phyloP scores from a whole-genome alignment of 805 yeast species.

The Barnettozyma sucrosica region DNA sequence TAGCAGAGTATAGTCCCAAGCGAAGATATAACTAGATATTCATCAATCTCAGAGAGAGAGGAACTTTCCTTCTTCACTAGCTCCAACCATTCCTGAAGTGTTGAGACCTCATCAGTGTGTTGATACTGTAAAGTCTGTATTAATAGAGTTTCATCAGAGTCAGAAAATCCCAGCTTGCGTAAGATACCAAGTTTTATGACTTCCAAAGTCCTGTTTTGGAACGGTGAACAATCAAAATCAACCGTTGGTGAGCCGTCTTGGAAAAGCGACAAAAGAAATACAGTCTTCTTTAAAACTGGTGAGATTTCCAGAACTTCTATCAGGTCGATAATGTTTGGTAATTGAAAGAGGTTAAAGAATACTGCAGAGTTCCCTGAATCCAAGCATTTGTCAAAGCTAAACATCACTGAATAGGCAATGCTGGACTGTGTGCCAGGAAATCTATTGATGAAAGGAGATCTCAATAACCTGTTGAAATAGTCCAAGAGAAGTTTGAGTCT shows the following conservation, averaged over 20 bases:
- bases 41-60: slow-evolving; percentile 5
- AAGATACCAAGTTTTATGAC: slow-evolving; percentile 12
- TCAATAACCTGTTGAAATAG: slow-evolving; percentile 9
- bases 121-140: slow-evolving; percentile 1
- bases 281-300: slow-evolving; percentile 10
- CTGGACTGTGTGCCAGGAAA: slow-evolving; percentile 5
- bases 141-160: not conserved
- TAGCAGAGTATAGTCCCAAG: slow-evolving; percentile 38
- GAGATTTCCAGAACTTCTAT: slow-evolving; percentile 1
- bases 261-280: slow-evolving; percentile 10
- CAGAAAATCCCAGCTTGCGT: not conserved
- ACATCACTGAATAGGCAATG: slow-evolving; percentile 6
- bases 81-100: slow-evolving; percentile 10
- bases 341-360: slow-evolving; percentile 9
- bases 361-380: not conserved
- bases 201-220: slow-evolving; percentile 17
- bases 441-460: slow-evolving; percentile 4
- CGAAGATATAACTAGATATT: slow-evolving; percentile 27
- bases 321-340: slow-evolving; percentile 5
- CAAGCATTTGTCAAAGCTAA: slow-evolving; percentile 2
- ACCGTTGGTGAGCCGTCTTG: slow-evolving; percentile 2
- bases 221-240: slow-evolving; percentile 6
- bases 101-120: not conserved
- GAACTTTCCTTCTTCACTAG: slow-evolving; percentile 1
- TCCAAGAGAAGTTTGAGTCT: slow-evolving; percentile 14